Evolutionary conservation across 371 early-diverging fungal genomes (phyloP), one percentile per base, ranked within the genome.

Genomic region (Rhizomucor miehei): DNA sequence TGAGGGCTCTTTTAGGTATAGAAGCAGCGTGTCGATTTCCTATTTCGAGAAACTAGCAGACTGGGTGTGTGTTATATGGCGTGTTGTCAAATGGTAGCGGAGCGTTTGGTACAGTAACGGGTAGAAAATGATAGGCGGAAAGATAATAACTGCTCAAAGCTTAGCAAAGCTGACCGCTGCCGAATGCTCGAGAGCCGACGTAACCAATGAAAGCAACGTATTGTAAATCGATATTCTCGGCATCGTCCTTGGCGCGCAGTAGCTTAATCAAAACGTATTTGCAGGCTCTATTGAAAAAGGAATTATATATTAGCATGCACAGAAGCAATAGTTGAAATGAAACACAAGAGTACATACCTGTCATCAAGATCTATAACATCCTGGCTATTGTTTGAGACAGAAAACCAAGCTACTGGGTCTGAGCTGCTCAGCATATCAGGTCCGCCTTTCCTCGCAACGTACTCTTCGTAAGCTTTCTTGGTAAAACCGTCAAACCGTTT

Each of bases 211-310:
- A 49, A 2, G 66, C 70, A 43, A 70, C 53, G 40, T 70, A 66
- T 34, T 70, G 70, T 13, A 70, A 36, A 48, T 70, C 70, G 44
- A 70, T 66, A 48, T 70, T 70, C 12, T 70, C 66, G 1, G 59
- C 52, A 17, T 60, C 63, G 20, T 57, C 36, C 23, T 66, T 63
- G 0, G 66, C 55, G 14, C 70, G 56, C 11, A 70, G 56, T 23
- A 70, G 38, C 44, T 70, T 70, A 41, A 70, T 47, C 46, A 63
- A 34, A 9, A 70, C 59, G 24, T 60, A 70, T 57, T 63, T 66
- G 2, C 63, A 62, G 19, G 59, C 63, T 13, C 70, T 69, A 24
- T 16, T 3, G 44, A 12, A n/a, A n/a, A n/a, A 52, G 41, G 6
- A 43, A 36, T 19, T 10, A 51, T 21, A 25, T 24, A 14, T 54